Evolutionary conservation across 768 basidiomycete species (phyloP).

Genomic region (Lactarius hatsudake): DNA sequence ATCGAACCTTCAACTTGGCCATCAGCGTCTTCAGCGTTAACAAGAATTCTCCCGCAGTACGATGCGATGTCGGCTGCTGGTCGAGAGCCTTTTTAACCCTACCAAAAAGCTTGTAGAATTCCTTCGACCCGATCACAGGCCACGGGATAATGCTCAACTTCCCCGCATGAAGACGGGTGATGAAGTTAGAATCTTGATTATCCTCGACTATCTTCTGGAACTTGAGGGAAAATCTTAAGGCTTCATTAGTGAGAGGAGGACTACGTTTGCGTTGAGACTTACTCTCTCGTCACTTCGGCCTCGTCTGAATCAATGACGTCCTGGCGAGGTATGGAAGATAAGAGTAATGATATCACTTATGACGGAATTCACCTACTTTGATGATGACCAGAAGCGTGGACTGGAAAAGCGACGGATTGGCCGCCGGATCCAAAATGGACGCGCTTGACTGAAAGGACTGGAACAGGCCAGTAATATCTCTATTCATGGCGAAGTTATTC

Average conservation of each 20-base stretch:
- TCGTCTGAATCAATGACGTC: conserved; percentile 65
- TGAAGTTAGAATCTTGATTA: conserved; percentile 62
- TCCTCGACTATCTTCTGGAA: conserved; percentile 61
- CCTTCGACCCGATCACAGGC: conserved; percentile 61
- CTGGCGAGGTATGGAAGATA: conserved; percentile 33
- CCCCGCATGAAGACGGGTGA: conserved; percentile 56
- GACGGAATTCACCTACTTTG: conserved; percentile 40
- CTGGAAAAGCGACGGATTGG: conserved; percentile 58
- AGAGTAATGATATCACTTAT: neutral
- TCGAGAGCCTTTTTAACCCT: conserved; percentile 48
- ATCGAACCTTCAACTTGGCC: conserved; percentile 61
- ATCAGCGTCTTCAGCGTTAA: conserved; percentile 59
- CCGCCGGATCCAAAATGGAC: conserved; percentile 53
- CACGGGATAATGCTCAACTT: conserved; percentile 58
- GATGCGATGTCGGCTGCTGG: conserved; percentile 49
- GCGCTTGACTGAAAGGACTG: conserved; percentile 60
- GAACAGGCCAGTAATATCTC: conserved; percentile 59
- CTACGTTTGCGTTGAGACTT: conserved; percentile 22
- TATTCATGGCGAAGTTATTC: conserved; percentile 61
- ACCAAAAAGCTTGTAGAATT: conserved; percentile 56
- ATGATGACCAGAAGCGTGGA: conserved; percentile 64
- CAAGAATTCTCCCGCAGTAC: conserved; percentile 52
- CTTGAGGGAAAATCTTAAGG: conserved; percentile 53
- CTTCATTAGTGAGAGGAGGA: neutral
- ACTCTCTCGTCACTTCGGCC: conserved; percentile 58